phyloP scores from a whole-genome alignment of 1,284 basidiomycete genomes.

The Sutorius eximius region DNA sequence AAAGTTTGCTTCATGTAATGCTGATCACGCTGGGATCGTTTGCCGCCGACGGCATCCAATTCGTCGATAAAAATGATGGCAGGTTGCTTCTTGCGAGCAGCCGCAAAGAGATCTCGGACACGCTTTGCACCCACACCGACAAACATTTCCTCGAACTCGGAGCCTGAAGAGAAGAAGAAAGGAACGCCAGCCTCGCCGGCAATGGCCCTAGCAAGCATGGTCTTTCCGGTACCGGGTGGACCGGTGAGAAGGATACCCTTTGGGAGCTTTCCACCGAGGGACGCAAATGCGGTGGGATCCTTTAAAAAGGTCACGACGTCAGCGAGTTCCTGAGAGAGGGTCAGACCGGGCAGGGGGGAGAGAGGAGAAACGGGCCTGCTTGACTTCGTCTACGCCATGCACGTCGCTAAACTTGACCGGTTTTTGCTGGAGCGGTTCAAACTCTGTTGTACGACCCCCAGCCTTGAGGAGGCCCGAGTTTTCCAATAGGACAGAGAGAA shows the following conservation, averaged over 20 bases:
- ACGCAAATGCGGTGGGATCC: conserved; percentile 85
- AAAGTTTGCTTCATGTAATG: conserved; percentile 91
- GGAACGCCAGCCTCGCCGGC: conserved; percentile 97
- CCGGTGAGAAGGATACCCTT: conserved; percentile 91
- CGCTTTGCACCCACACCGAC: conserved; percentile 96
- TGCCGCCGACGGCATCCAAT: conserved; percentile 90
- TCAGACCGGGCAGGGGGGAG: background rate
- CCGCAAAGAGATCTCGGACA: conserved; percentile 92
- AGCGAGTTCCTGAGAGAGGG: conserved; percentile 68
- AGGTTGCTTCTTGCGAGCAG: conserved; percentile 93
- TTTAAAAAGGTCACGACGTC: conserved; percentile 93
- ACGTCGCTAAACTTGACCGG: conserved; percentile 89
- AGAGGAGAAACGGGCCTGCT: conserved; percentile 52
- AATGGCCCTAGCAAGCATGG: conserved; percentile 92
- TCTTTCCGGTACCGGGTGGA: conserved; percentile 94
- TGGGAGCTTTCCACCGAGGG: conserved; percentile 87
- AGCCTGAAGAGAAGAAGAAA: conserved; percentile 87
- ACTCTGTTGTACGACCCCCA: conserved; percentile 73
- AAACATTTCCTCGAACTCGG: conserved; percentile 98
- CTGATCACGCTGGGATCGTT: conserved; percentile 85
- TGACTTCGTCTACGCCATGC: conserved; percentile 93
- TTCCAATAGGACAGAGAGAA: conserved; percentile 87
- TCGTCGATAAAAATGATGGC: conserved; percentile 96
- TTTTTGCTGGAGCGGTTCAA: conserved; percentile 76
- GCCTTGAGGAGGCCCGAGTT: conserved; percentile 91